Percentiles rank a stretch among this genome's conserved stretches.
Conservation (phyloP, 176 grass and related monocot species). For the Carex pumila region DNA sequence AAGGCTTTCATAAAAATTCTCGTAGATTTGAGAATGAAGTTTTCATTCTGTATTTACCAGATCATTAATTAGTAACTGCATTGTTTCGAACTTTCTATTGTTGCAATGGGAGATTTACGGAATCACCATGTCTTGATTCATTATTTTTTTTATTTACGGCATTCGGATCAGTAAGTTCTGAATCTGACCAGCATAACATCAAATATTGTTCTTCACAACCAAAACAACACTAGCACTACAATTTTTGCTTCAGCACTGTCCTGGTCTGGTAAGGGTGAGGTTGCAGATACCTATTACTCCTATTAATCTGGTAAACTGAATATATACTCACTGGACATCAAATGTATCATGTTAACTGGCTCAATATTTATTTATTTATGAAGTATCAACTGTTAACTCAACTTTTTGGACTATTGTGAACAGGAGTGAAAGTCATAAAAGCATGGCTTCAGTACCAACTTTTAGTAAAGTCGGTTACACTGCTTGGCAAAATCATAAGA, state of each 20-base stretch:
- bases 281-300: not conserved
- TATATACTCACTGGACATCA: not conserved
- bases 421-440: not conserved
- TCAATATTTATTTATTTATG: not conserved
- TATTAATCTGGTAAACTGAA: not conserved
- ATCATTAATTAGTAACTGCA: not conserved
- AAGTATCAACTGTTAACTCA: not conserved
- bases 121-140: not conserved
- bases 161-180: not conserved
- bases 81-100: not conserved
- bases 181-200: not conserved
- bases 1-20: not conserved
- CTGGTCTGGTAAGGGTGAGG: not conserved
- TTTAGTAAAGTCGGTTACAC: not conserved
- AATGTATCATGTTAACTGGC: not conserved
- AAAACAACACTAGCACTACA: not conserved
- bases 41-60: not conserved
- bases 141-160: too few species aligned
- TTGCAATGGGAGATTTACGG: not conserved
- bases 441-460: constrained; percentile 4
- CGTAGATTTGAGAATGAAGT: not conserved
- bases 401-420: not conserved
- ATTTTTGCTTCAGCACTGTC: not conserved
- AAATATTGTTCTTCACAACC: not conserved
- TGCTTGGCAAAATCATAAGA: not conserved